Evolutionary conservation across 352 stramenopile species (phyloP), one percentile per base, ranked within the genome.

Genomic region (Phytophthora cryptogea): DNA sequence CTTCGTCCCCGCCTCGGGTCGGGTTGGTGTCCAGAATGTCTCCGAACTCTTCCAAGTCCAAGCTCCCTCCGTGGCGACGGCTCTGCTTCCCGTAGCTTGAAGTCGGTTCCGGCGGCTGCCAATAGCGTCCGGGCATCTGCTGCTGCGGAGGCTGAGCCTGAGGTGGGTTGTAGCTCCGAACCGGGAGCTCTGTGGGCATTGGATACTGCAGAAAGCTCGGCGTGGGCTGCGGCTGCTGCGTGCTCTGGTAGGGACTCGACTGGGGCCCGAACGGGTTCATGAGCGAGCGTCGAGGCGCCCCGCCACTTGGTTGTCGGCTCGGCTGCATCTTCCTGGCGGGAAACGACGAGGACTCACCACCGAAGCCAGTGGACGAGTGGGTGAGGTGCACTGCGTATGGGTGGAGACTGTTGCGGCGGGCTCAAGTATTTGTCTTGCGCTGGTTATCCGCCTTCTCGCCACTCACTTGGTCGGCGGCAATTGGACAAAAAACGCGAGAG

Each of bases 31-130:
- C 60, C 17, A 87, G 27, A 30, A 85, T 81, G 10, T 76, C 77
- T 31, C 59, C 46, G 10, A 83, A 64, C 47, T 76, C 74, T 11
- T 32, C 49, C 27, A 85, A 49, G 37, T 80, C 74, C 40, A 84
- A 47, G 17, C 45, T 72, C 13, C 35, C 52, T 0, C 31, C 44
- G 8, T 66, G 48, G 0, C 53, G 52, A 0, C 58, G 62, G 16
- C 66, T 45, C 17, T 76, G 70, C 31, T 59, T 65, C 9, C 26
- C 32, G 27, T 62, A 70, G 20, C 31, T 54, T 7, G 54, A 56
- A 17, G 66, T 16, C 5, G 16, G 11, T 10, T 11, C 23, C 51
- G 66, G 30, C 8, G 63, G 4, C 31, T 74, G 54, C 64, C 68
- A 80, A 46, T 67, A 75, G 31, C 54, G 52, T 35, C 57, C 52